Percentiles rank a stretch among this genome's conserved stretches.
These are phyloP conservation scores for Pseudisothecium myosuroides DNA, from an alignment of 225 moss, liverwort and hornwort species.

Conservation along the genomic window DNA sequence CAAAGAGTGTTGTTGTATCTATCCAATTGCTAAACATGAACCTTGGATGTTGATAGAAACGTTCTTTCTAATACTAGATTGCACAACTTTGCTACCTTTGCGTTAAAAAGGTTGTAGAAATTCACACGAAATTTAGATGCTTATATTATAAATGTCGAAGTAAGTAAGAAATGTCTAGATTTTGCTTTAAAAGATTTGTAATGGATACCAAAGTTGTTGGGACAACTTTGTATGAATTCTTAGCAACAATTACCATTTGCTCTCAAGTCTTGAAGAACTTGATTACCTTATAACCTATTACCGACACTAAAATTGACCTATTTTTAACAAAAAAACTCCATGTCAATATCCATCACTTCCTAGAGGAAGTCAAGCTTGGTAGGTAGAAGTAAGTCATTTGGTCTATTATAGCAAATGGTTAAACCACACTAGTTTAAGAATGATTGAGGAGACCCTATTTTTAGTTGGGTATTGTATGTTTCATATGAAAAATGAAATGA, in stretches of 20 bases:
- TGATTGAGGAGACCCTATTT: background rate
- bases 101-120: background rate
- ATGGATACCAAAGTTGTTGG: background rate
- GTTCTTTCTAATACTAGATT: background rate
- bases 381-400: background rate
- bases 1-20: background rate
- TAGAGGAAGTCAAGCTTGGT: background rate
- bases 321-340: background rate
- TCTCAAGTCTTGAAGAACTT: background rate
- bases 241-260: background rate
- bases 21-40: background rate
- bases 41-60: background rate
- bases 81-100: background rate
- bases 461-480: background rate
- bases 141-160: background rate
- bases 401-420: too few relatives aligned
- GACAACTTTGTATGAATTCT: background rate
- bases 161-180: background rate
- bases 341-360: rapidly evolving
- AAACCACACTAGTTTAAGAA: too few relatives aligned
- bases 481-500: background rate
- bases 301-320: too few relatives aligned
- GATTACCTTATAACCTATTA: background rate
- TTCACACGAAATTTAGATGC: background rate
- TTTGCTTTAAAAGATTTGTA: background rate